Evolutionary conservation across 768 basidiomycete species (phyloP).

Genomic region (Auriscalpium orientale): DNA sequence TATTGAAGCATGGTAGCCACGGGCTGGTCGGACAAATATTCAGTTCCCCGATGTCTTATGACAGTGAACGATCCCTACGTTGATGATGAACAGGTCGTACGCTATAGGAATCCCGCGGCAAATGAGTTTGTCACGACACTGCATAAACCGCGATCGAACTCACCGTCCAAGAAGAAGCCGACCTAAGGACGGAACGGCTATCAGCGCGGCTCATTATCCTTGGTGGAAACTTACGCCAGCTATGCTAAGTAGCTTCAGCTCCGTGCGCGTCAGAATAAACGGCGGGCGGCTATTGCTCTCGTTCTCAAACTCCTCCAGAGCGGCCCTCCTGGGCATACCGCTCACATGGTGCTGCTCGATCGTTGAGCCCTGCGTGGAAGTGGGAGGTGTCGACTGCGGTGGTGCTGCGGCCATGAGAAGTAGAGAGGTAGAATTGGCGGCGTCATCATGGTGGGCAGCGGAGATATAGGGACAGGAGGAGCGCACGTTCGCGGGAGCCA

Average conservation of each 20-base stretch:
- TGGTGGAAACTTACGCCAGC: slow-evolving; percentile 39
- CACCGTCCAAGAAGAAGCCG: slow-evolving; percentile 68
- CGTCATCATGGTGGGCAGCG: no score
- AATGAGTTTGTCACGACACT: not conserved
- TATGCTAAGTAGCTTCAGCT: slow-evolving; percentile 55
- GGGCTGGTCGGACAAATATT: slow-evolving; percentile 30
- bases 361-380: no score
- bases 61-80: slow-evolving; percentile 26
- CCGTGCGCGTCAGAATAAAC: slow-evolving; percentile 34
- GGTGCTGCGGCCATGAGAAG: no score
- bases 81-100: slow-evolving; percentile 67
- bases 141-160: slow-evolving; percentile 9
- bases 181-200: slow-evolving; percentile 30
- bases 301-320: slow-evolving; percentile 26
- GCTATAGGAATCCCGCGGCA: slow-evolving; percentile 28
- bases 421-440: no score
- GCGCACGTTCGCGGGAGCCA: no score
- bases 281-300: slow-evolving; percentile 28
- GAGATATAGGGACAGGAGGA: no score
- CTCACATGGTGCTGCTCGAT: no score
- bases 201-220: not conserved
- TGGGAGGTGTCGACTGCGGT: no score
- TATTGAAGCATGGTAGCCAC: slow-evolving; percentile 64
- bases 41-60: no score
- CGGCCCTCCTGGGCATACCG: not conserved